These are phyloP conservation scores for Parasitella parasitica DNA, from an alignment of 371 early-diverging fungal genomes.

Conservation along the genomic window DNA sequence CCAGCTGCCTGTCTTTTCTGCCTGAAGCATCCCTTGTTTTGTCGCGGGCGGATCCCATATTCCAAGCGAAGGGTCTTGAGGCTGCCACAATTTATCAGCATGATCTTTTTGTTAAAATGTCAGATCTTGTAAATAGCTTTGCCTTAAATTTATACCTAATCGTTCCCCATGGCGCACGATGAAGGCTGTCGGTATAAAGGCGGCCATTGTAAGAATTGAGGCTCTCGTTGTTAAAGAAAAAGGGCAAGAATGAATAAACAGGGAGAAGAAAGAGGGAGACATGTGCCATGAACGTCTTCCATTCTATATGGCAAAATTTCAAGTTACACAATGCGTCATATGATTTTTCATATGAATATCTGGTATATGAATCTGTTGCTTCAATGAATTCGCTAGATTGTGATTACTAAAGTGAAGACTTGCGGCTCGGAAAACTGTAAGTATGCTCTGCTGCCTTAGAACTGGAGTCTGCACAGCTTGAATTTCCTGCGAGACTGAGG, in stretches of 20 bases:
- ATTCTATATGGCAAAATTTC: not conserved
- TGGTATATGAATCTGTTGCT: no score
- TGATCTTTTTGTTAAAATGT: conserved; percentile 29
- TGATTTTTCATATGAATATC: conserved; percentile 21
- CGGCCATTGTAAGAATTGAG: not conserved
- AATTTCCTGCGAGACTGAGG: no score
- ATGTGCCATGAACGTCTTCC: not conserved
- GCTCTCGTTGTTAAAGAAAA: conserved; percentile 1
- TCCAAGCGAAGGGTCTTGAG: conserved; percentile 38
- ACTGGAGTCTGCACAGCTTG: no score
- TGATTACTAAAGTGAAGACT: no score
- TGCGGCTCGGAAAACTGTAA: no score
- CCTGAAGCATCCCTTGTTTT: not conserved
- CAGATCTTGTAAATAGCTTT: not conserved
- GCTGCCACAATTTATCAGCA: conserved; percentile 36
- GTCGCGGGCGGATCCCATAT: conserved; percentile 48
- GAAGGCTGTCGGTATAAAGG: conserved; percentile 18
- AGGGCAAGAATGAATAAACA: conserved; percentile 2
- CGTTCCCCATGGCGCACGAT: conserved; percentile 31
- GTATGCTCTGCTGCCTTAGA: no score
- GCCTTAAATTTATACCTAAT: conserved; percentile 13
- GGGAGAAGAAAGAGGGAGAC: not conserved
- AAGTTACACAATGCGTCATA: conserved; percentile 10
- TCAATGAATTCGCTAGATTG: no score
- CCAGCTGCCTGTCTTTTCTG: not conserved